These are phyloP conservation scores for Eimeria tenella DNA, from an alignment of 169 alveolate species.

Conservation along the genomic window DNA sequence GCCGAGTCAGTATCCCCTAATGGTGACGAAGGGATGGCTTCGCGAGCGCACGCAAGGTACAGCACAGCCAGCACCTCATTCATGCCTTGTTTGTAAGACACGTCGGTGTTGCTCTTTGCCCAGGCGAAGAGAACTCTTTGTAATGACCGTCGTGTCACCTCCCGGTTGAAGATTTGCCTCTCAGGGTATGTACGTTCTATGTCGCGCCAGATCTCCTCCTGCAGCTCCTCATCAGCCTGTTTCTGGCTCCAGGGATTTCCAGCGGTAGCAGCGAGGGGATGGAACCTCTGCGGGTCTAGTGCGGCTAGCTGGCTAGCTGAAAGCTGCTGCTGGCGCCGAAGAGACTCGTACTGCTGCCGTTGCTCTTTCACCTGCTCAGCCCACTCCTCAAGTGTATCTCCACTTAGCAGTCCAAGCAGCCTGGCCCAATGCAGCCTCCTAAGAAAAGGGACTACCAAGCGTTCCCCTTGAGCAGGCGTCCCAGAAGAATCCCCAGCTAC, in stretches of 20 bases:
- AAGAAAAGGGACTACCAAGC: slow-evolving; percentile 5
- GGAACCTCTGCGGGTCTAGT: slow-evolving; percentile 77
- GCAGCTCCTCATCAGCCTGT: slow-evolving; percentile 80
- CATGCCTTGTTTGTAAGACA: slow-evolving; percentile 92
- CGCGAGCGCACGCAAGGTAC: slow-evolving; percentile 79
- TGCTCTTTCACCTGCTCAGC: slow-evolving; percentile 61
- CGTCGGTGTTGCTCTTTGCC: slow-evolving; percentile 88
- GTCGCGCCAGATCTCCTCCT: slow-evolving; percentile 86
- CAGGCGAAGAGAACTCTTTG: slow-evolving; percentile 90
- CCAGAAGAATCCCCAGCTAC: background rate
- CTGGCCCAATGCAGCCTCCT: slow-evolving; percentile 73
- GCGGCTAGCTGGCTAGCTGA: slow-evolving; percentile 70
- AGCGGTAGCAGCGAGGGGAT: slow-evolving; percentile 73
- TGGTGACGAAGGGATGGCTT: slow-evolving; percentile 59
- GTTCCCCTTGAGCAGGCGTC: background rate
- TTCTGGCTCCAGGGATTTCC: slow-evolving; percentile 84
- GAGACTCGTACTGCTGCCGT: slow-evolving; percentile 34
- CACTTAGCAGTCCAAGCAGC: slow-evolving; percentile 49
- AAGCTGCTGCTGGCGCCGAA: slow-evolving; percentile 69
- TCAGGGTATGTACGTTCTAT: slow-evolving; percentile 85
- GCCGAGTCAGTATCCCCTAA: background rate
- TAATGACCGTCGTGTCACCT: slow-evolving; percentile 85
- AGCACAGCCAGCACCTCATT: slow-evolving; percentile 83
- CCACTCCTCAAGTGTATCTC: slow-evolving; percentile 49
- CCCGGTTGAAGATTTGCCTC: slow-evolving; percentile 85